Evolutionary conservation across 345 rosid species (phyloP).

Genomic region (Gossypium raimondii): DNA sequence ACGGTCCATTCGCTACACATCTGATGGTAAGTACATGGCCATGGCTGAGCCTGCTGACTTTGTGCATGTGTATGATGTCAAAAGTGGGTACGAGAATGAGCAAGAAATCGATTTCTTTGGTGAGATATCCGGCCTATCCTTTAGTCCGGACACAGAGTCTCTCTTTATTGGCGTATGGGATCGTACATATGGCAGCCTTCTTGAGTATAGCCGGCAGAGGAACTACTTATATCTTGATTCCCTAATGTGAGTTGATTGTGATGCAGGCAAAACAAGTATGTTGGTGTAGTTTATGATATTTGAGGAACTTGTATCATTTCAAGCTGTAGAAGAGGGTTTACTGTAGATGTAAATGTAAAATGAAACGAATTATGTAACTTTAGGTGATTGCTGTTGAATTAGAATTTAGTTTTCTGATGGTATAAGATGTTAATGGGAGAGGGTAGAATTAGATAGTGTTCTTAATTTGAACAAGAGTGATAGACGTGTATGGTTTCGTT

Average conservation of each 20-base stretch:
- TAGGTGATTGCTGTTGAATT: constrained; percentile 21
- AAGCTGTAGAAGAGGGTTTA: not conserved
- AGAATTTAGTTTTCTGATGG: not conserved
- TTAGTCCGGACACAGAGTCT: constrained; percentile 74
- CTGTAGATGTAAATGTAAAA: constrained; percentile 14
- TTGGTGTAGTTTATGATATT: not conserved
- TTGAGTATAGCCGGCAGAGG: constrained; percentile 64
- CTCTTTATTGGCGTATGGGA: constrained; percentile 82
- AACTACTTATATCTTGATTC: constrained; percentile 64
- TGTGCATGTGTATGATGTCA: constrained; percentile 69
- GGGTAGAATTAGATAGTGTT: not conserved
- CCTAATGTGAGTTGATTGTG: constrained; percentile 33
- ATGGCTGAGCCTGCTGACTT: constrained; percentile 88
- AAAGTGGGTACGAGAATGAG: constrained; percentile 53
- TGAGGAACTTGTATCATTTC: not conserved
- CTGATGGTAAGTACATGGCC: constrained; percentile 64
- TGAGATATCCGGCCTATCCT: constrained; percentile 78
- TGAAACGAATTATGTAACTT: constrained; percentile 16
- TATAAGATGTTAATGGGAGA: constrained; percentile 3
- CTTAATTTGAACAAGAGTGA: constrained; percentile 3
- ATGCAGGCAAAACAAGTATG: constrained; percentile 6
- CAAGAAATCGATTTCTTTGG: constrained; percentile 85
- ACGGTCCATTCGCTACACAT: constrained; percentile 57
- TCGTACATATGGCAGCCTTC: constrained; percentile 80
- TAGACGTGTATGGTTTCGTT: not conserved